Base-by-base conservation (phyloP, 805 yeast genomes). In the Saturnispora hagleri region DNA sequence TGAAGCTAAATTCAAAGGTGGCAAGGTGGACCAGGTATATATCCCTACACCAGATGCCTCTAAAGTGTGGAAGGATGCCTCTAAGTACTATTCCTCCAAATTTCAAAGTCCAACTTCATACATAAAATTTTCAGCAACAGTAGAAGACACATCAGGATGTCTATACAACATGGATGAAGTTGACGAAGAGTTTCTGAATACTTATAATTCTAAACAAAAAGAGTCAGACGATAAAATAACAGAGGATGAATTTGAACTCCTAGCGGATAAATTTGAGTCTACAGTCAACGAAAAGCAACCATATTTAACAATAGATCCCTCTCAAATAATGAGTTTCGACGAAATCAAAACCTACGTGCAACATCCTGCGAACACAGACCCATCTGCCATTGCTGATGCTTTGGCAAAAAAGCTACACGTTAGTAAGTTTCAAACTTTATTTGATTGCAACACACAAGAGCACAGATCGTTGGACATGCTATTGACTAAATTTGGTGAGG, bases 41-140 rank as follows among this genome's bases (percentile, higher is more conserved):
- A 93, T 93, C 60, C 99, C 99, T 2, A 93, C 99, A 0, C 99
- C 99, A 0, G 95, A 89, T 73, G 97, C 98, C 3, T 84, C 95
- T 0, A 76, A 76, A 58, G 72, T 79, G 20, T 90, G 97, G 97
- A 67, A 71, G 3, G 96, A 87, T 24, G 95, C 88, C 40, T 60
- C 71, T 7, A 77, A 82, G 58, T 89, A 77, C 67, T 93, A 93
- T 65, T 69, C 69, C 17, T 84, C 85, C 35, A 68, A 72, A 24
- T 91, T 86, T 67, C 65, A 65, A 3, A 83, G 81, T 55, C 96
- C 98, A 0, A 80, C 80, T 20, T 74, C 86, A 10, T 91, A 89
- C 64, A 86, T 93, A 52, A 84, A 89, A 59, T 87, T 87, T 60
- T 86, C 95, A 42, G 95, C 96, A 5, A 91, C 97, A 0, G 93